phyloP scores from a whole-genome alignment of 805 yeast species.

The Ogataea pignaliae region DNA sequence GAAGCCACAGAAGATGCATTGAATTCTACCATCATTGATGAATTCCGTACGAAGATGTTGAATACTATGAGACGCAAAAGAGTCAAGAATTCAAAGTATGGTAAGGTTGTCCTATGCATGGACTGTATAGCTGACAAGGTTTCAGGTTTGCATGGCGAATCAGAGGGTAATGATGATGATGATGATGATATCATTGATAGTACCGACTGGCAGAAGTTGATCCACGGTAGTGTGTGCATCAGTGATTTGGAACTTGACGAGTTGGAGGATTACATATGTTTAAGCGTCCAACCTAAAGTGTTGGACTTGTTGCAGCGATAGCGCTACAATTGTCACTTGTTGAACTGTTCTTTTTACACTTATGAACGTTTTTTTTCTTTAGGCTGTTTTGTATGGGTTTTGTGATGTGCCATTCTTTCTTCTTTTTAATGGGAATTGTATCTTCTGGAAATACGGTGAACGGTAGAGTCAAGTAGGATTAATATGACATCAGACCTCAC shows the following conservation, averaged over 20 bases:
- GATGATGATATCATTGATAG: not conserved
- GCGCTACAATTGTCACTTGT: too few relatives aligned
- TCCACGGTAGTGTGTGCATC: conserved; percentile 6
- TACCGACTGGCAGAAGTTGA: conserved; percentile 1
- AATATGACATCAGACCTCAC: too few relatives aligned
- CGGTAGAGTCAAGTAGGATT: too few relatives aligned
- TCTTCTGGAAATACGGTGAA: too few relatives aligned
- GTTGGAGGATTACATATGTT: conserved; percentile 10
- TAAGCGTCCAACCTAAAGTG: conserved; percentile 14
- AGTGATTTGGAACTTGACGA: conserved; percentile 11
- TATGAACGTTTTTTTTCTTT: too few relatives aligned
- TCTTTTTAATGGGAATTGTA: too few relatives aligned
- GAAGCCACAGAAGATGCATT: too few relatives aligned
- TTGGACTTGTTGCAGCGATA: conserved; percentile 1
- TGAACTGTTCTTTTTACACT: too few relatives aligned
- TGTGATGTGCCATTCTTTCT: too few relatives aligned
- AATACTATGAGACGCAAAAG: conserved; percentile 19
- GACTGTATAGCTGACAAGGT: conserved; percentile 18
- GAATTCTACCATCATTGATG: not conserved
- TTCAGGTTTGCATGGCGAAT: not conserved
- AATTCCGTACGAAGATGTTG: conserved; percentile 7
- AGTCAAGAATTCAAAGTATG: conserved; percentile 20
- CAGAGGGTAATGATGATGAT: not conserved
- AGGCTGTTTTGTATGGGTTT: too few relatives aligned
- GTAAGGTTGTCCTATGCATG: conserved; percentile 24